Evolutionary conservation across 345 rosid species (phyloP), one percentile per base, ranked within the genome.

Genomic region (Citrus inodora): DNA sequence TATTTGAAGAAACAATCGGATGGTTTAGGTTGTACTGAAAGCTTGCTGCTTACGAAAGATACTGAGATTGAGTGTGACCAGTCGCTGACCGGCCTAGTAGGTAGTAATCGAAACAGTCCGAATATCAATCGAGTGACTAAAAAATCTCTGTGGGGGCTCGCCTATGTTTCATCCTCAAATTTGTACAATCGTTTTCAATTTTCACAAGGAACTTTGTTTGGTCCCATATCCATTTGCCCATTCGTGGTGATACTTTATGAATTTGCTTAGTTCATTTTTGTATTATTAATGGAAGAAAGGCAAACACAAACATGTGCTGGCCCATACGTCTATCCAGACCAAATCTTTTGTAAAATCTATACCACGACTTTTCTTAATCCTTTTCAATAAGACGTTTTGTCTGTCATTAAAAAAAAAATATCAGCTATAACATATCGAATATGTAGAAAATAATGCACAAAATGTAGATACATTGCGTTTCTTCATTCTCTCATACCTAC

Each of bases 1-100:
- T 75, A 51, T 38, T 9, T 58, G 61, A 79, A 64, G 75, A 61
- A 33, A 35, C 10, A 64, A 32, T 78, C 71, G 16, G 51, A 33
- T 48, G 65, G 66, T 65, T 64, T 21, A 13, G 78, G 48, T 22
- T 19, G 62, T 48, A 75, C 51, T 22, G n/a, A 13, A 48, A 75
- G 56, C 21, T 75, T 17, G 30, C 11, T 64, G 56, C 28, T 75
- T 27, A 30, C 11, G n/a, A 38, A 40, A 27, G 16, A 19, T 17
- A 6, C 22, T 14, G 13, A 21, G 25, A 51, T 35, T 13, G 66
- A 17, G 21, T 1, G 56, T 4, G 58, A 53, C 58, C 0, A 17
- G 7, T 53, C 21, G 17, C 51, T 46, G 5, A 51, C 40, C 10
- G 8, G 22, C 69, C 27, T 27, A 42, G 28, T n/a, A 13, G 51